Base-by-base conservation (phyloP, 148 eudicot genomes). In the Vaccinium myrtillus region DNA sequence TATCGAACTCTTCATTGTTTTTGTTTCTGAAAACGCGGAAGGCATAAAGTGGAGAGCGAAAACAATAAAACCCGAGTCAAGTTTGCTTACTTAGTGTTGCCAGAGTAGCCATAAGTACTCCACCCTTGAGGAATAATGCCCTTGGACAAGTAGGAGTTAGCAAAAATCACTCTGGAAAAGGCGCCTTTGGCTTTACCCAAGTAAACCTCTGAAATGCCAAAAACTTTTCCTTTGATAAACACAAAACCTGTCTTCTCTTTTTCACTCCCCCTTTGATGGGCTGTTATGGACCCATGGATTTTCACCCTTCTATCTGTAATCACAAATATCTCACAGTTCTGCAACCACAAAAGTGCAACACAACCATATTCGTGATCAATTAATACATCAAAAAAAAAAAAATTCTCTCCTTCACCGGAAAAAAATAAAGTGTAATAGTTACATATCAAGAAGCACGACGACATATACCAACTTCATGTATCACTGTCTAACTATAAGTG, bases 301-400 rank as follows among this genome's bases (percentile, higher is more conserved):
- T 89, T 84, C n/a, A 75, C 18, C 86, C 95, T 92, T 56, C 87
- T 76, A 55, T 96, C 93, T 6, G 82, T 88, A 0, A 91, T 54
- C 87, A 96, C 99, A 78, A 96, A 96, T 19, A 96, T 73, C 90
- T 94, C 97, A 80, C 92, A 94, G 14, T 86, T 89, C 98, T 96
- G 89, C 87, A 86, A 46, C 9, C 46, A 83, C 6, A 18, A n/a
- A 39, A 16, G 23, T 5, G 2, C 71, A 85, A 9, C 36, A 2
- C 36, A 32, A 32, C 36, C 36, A 50, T 14, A 70, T 19, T 23
- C 39, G 18, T 63, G 74, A 76, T 43, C 63, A 58, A 30, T 30
- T 30, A 30, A 18, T 15, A 58, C 5, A 19, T 19, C 23, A 30
- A 30, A 30, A 8, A 19, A 6, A 58, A 5, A 1, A 5, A 58